Base-by-base conservation (phyloP, 106 monocot species). In the Dendrobium nobile region DNA sequence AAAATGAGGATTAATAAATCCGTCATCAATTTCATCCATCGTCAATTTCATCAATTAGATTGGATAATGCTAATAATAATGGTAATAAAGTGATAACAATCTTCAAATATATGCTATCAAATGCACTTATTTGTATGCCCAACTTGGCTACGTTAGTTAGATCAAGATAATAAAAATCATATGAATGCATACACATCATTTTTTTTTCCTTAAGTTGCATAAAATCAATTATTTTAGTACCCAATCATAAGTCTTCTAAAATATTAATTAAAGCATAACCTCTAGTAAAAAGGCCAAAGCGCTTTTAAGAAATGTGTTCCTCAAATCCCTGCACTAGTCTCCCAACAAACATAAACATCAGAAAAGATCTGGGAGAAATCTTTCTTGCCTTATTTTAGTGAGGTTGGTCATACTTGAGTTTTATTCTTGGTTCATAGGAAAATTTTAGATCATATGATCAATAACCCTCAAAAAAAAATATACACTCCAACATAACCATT, bases 201-300 rank as follows among this genome's bases (percentile, higher is more conserved):
- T 37, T 37, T 37, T 37, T 37, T 3, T n/a, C n/a, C 31, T 31
- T 1, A 37, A 37, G 37, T 37, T 37, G 47, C 10, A 51, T 13
- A 2, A 51, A 51, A 51, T 51, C 10, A 51, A 15, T 51, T 51
- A 51, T 51, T 13, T 51, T 13, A 15, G 51, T 51, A 13, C 51
- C 13, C 51, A 9, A 45, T 45, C 5, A 51, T 13, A 51, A 51
- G 10, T 51, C 10, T 51, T 51, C 61, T 22, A 61, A 22, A 22
- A 61, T 61, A 61, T 22, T 51, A 51, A 51, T 51, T 51, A 61
- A 61, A 61, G 61, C 61, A 61, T 61, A 61, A n/a, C n/a, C 61
- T 61, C n/a, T 51, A 51, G 51, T 1, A 51, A 51, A 37, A 37
- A 37, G 37, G 37, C 37, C 37, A 37, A 37, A 37, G 37, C 4